A percentile compares a stretch with the other conserved stretches of the same genome.
Conservation (phyloP, 192 early-diverging fungal species). For the Coemansia sp. region DNA sequence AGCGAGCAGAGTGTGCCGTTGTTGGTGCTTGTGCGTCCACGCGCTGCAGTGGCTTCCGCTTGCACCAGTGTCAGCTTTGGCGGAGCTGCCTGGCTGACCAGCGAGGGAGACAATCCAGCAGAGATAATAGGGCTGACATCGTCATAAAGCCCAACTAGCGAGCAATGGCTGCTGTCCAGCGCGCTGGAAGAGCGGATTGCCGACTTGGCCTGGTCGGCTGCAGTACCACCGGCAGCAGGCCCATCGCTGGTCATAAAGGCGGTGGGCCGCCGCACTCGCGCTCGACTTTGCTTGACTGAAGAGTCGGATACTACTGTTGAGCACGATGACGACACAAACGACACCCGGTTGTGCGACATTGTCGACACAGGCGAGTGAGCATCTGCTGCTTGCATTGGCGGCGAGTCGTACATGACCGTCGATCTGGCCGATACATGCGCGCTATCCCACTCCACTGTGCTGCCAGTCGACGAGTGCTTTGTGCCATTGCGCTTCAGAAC, state of each 20-base stretch:
- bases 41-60: slow-evolving; percentile 37
- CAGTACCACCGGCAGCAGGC: background rate
- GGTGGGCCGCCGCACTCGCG: slow-evolving; percentile 19
- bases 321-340: slow-evolving; percentile 51
- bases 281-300: slow-evolving; percentile 8
- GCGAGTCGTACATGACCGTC: slow-evolving; percentile 44
- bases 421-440: slow-evolving; percentile 29
- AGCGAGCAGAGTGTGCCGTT: slow-evolving; percentile 46
- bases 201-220: background rate
- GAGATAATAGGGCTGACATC: background rate
- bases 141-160: slow-evolving; percentile 36
- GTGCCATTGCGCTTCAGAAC: slow-evolving; percentile 10
- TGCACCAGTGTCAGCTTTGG: slow-evolving; percentile 45
- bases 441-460: slow-evolving; percentile 39
- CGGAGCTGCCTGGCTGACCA: slow-evolving; percentile 43
- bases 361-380: slow-evolving; percentile 36
- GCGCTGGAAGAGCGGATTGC: background rate
- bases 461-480: slow-evolving; percentile 32
- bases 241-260: slow-evolving; percentile 20
- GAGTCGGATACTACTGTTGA: slow-evolving; percentile 47
- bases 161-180: slow-evolving; percentile 27
- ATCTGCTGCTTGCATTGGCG: slow-evolving; percentile 14
- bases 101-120: slow-evolving; percentile 18
- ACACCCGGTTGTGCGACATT: slow-evolving; percentile 42
- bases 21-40: slow-evolving; percentile 14